Evolutionary conservation across 1,139 yeast species (phyloP).

Genomic region (Saccharomyces hybrid): DNA sequence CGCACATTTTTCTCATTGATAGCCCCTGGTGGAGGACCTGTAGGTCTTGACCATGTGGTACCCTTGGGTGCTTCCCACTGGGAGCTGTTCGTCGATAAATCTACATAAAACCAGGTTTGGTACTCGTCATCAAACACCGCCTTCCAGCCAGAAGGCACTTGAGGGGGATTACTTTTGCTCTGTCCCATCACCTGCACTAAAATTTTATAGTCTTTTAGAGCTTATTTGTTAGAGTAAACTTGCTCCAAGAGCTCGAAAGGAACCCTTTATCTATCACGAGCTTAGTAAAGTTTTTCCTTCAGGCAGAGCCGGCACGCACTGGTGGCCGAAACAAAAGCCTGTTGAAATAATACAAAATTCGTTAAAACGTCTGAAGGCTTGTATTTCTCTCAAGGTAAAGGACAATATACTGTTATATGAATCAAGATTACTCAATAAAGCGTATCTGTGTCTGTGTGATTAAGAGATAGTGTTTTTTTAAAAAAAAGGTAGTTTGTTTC

Average conservation of each 20-base stretch:
- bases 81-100: conserved; percentile 61
- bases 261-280: neutral
- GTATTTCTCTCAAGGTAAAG: neutral
- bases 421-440: neutral
- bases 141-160: conserved; percentile 74
- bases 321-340: neutral
- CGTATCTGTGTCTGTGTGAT: neutral
- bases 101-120: conserved; percentile 69
- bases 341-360: neutral
- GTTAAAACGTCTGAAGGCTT: neutral
- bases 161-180: conserved; percentile 50
- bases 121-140: conserved; percentile 81
- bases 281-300: neutral
- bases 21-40: conserved; percentile 21
- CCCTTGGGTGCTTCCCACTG: conserved; percentile 88
- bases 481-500: neutral
- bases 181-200: conserved; percentile 37
- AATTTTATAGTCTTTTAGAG: neutral
- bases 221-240: neutral
- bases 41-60: conserved; percentile 35
- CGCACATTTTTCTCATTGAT: conserved; percentile 21
- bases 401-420: neutral
- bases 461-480: neutral
- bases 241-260: neutral
- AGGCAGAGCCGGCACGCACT: neutral